Percentiles rank a stretch among this genome's conserved stretches.
Conservation (phyloP, 441 rosid species). For the Isatis lusitanica region DNA sequence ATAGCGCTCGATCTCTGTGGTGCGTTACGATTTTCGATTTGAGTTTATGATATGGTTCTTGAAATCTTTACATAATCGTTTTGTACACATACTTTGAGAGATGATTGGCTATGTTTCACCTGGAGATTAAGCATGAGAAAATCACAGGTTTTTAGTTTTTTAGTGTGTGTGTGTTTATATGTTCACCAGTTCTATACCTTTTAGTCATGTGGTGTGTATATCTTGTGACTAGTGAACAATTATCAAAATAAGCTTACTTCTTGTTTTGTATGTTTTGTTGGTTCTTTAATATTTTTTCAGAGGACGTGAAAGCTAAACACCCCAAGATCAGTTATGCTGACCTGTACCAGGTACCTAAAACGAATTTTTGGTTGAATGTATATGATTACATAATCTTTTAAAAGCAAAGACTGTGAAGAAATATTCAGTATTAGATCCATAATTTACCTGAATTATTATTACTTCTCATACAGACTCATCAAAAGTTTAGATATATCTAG, state of each 20-base stretch:
- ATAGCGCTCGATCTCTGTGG: slow-evolving; percentile 79
- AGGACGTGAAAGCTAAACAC: slow-evolving; percentile 69
- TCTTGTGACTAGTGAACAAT: neutral
- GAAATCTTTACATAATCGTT: neutral
- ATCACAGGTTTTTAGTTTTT: neutral
- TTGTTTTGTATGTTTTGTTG: neutral
- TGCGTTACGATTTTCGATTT: slow-evolving; percentile 16
- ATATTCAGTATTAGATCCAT: neutral
- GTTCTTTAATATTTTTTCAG: slow-evolving; percentile 43
- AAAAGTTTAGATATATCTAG: neutral
- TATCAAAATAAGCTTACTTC: neutral
- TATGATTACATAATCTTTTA: neutral
- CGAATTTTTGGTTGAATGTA: neutral
- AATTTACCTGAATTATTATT: neutral
- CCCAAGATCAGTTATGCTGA: slow-evolving; percentile 78
- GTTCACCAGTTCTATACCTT: neutral
- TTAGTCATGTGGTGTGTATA: neutral
- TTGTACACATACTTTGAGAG: neutral
- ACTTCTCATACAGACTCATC: neutral
- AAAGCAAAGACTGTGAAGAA: neutral
- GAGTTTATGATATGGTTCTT: neutral
- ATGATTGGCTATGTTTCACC: too few relatives aligned
- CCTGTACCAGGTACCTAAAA: slow-evolving; percentile 61
- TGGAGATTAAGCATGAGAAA: neutral
- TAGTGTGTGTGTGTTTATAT: neutral